phyloP scores from a whole-genome alignment of 139 green algal species.

The Pycnococcus provasolii region DNA sequence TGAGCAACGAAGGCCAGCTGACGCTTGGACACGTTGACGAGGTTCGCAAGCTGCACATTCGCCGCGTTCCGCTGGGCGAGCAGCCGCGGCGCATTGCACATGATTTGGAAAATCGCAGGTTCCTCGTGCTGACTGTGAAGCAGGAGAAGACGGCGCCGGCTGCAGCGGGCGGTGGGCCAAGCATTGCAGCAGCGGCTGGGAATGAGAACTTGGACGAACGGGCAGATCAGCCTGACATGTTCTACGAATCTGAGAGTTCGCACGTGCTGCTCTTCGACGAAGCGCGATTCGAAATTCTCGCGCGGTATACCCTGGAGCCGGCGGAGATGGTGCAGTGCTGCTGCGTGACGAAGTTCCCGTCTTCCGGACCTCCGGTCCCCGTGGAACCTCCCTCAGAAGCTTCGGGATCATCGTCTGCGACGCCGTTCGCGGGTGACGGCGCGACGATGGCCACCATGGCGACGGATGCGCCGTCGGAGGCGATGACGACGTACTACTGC shows the following conservation, averaged over 20 bases:
- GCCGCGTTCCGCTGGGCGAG: slow-evolving; percentile 73
- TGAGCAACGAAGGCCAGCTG: slow-evolving; percentile 54
- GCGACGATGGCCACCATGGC: neutral
- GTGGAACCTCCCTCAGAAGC: too few relatives aligned
- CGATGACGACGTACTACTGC: neutral
- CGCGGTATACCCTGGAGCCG: slow-evolving; percentile 42
- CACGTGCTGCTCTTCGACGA: slow-evolving; percentile 46
- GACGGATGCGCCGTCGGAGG: neutral
- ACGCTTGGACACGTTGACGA: slow-evolving; percentile 81
- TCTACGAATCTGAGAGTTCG: slow-evolving; percentile 14
- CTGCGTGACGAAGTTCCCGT: neutral
- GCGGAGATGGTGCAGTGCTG: slow-evolving; percentile 44
- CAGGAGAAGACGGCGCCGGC: too few relatives aligned
- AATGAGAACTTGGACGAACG: slow-evolving; percentile 6
- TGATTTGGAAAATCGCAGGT: slow-evolving; percentile 29
- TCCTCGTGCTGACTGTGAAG: too few relatives aligned
- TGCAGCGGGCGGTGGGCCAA: too few relatives aligned
- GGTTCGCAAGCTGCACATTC: slow-evolving; percentile 93
- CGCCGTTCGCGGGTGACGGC: neutral
- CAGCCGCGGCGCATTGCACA: slow-evolving; percentile 82
- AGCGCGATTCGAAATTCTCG: slow-evolving; percentile 63
- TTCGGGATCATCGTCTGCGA: too few relatives aligned
- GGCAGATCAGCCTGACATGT: slow-evolving; percentile 12
- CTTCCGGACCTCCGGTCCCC: too few relatives aligned
- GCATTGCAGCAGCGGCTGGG: too few relatives aligned